Percentiles rank a stretch among this genome's conserved stretches.
Conservation (phyloP, 768 basidiomycete species). For the Collybia sordida region DNA sequence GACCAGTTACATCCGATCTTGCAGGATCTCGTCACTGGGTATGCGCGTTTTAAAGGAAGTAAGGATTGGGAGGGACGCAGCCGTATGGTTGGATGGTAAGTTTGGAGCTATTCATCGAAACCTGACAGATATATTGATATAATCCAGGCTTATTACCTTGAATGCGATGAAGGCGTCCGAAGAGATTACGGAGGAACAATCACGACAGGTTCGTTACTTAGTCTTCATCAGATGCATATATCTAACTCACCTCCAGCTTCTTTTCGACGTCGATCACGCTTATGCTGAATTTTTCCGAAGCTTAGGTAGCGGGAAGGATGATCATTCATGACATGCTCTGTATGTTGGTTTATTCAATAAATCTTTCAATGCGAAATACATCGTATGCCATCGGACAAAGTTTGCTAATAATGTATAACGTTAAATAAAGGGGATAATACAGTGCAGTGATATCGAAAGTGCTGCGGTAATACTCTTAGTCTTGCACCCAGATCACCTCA, state of each 20-base stretch:
- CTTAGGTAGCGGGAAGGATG: slow-evolving; percentile 48
- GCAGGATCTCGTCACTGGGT: slow-evolving; percentile 93
- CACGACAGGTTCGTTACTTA: slow-evolving; percentile 68
- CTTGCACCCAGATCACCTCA: too few species aligned
- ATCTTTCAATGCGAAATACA: too few species aligned
- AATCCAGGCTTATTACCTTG: slow-evolving; percentile 84
- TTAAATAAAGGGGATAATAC: too few species aligned
- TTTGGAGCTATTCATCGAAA: slow-evolving; percentile 3
- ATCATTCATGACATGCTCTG: slow-evolving; percentile 15
- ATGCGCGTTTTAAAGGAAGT: slow-evolving; percentile 91
- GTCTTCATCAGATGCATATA: neutral
- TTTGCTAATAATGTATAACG: too few species aligned
- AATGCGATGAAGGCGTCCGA: slow-evolving; percentile 98
- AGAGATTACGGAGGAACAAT: slow-evolving; percentile 93
- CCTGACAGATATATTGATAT: neutral
- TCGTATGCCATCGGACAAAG: too few species aligned
- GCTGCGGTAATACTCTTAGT: too few species aligned
- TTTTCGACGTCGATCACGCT: slow-evolving; percentile 97
- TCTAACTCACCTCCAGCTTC: slow-evolving; percentile 47
- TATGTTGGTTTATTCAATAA: too few species aligned
- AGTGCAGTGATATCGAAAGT: too few species aligned
- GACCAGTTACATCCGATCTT: slow-evolving; percentile 94
- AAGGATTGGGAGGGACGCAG: slow-evolving; percentile 97
- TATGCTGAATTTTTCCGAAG: slow-evolving; percentile 92
- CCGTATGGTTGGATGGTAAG: slow-evolving; percentile 90